Conservation (phyloP, 768 basidiomycete genomes). For the Tricholoma sp. region DNA sequence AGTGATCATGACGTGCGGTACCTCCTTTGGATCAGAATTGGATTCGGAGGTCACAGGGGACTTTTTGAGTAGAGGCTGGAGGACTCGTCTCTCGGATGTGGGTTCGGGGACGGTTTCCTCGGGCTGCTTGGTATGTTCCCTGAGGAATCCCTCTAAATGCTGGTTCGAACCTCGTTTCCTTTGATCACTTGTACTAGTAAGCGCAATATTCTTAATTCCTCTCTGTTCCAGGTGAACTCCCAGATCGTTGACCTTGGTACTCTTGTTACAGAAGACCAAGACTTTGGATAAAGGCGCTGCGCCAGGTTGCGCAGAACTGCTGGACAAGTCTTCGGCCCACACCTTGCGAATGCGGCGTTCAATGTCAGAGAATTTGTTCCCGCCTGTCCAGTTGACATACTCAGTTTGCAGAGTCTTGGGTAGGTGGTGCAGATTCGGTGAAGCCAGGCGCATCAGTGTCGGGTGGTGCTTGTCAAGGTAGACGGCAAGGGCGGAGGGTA, state of each 20-base stretch:
- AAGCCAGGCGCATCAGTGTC: slow-evolving; percentile 63
- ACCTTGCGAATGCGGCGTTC: slow-evolving; percentile 67
- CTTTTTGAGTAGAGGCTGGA: neutral
- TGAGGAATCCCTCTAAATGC: slow-evolving; percentile 74
- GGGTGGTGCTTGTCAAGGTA: slow-evolving; percentile 66
- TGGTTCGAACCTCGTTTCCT: slow-evolving; percentile 67
- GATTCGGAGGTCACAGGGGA: slow-evolving; percentile 2
- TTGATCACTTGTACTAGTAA: slow-evolving; percentile 57
- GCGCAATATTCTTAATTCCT: slow-evolving; percentile 57
- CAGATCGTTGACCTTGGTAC: slow-evolving; percentile 60
- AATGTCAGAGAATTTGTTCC: slow-evolving; percentile 78
- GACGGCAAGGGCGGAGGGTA: slow-evolving; percentile 67
- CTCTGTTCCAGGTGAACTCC: slow-evolving; percentile 52
- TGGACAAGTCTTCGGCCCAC: slow-evolving; percentile 63
- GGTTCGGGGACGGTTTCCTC: slow-evolving; percentile 6
- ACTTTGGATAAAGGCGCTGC: slow-evolving; percentile 51
- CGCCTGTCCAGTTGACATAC: slow-evolving; percentile 72
- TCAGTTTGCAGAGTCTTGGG: slow-evolving; percentile 68
- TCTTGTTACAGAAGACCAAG: slow-evolving; percentile 81
- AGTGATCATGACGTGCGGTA: slow-evolving; percentile 74
- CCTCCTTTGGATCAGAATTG: slow-evolving; percentile 26
- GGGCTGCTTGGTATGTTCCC: slow-evolving; percentile 12
- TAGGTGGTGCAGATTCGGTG: slow-evolving; percentile 75
- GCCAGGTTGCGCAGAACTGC: slow-evolving; percentile 9
- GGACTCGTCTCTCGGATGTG: neutral